Evolutionary conservation across 2,329 filamentous ascomycete genomes (phyloP), one percentile per base, ranked within the genome.

Genomic region (Rhinocladiella similis): DNA sequence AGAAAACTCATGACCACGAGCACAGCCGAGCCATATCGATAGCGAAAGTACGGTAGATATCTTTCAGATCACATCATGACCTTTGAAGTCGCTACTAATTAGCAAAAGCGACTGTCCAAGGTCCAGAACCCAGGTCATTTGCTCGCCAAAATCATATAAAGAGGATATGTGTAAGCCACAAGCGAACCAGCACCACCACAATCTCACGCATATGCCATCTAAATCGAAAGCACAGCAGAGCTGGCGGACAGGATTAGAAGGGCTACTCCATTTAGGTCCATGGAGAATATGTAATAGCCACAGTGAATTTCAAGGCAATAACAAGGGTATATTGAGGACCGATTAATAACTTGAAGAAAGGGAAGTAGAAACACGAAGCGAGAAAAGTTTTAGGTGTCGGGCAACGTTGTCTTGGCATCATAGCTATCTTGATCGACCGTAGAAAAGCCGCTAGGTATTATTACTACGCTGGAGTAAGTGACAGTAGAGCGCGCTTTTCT

Each of bases 131-230:
- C 35, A 42, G 29, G 10, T 33, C 29, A 7, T 10, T 12, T 33
- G 29, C 29, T 9, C 10, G 29, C 29, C 6, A 33, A 33, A 33
- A 33, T 33, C 29, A 33, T 33, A 6, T 9, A 33, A 33, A 10
- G 29, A 33, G 10, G 5, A 33, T 7, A 33, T 19, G 42, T 63
- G 59, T 63, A 35, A 52, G 58, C 61, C 61, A 54, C 38, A 61
- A 63, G 61, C 61, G 61, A 63, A 63, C 59, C 49, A 47, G 22
- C 20, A 50, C 48, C 35, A 54, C 57, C 57, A 63, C 50, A 38
- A 56, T 41, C 27, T 47, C 42, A 13, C 5, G 10, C 22, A 27
- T 13, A 22, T 12, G 39, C 19, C 4, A 46, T 20, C 42, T 6
- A 22, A 46, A 20, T 46, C 7, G 42, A n/a, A 2, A n/a, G 42